Evolutionary conservation across 1,139 yeast genomes (phyloP), one percentile per base, ranked within the genome.

Genomic region (Kodamaea ohmeri): DNA sequence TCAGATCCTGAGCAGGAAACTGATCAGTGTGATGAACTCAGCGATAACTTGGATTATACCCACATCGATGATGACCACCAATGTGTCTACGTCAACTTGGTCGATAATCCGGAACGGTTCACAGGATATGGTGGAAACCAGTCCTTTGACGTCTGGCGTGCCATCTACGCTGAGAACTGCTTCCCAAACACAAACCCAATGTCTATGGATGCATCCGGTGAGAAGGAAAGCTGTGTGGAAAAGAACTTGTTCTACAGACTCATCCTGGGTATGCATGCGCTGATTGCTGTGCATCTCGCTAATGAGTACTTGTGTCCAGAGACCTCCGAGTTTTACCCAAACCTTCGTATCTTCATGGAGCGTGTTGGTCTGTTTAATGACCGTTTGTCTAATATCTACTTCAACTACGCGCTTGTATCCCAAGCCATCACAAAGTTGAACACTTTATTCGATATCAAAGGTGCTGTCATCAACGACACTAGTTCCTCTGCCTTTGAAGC

Each of bases 81-180:
- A 52, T 61, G 96, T 40, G 97, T 88, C 4, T 84, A 83, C 53
- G 95, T 92, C 19, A 88, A 90, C 53, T 73, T 94, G 42, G 71
- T 83, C 18, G 87, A 85, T 41, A 94, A 94, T 54, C 97, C 96
- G 1, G 99, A 94, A 62, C 73, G 98, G 53, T 94, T 87, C 63
- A 94, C 98, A 1, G 98, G 98, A 0, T 94, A 94, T 57, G 85
- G 90, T 32, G 98, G 98, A 24, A 78, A 82, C 38, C 96, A 92
- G 55, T 88, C 96, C 17, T 80, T 83, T 49, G 90, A 84, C 56
- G 87, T 94, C 37, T 94, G 99, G 99, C 72, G 81, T 34, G 88
- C 95, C 43, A 89, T 94, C 32, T 94, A 94, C 61, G 79, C 80
- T 36, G 97, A 92, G 54, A 89, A 90, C 66, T 89, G 97, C 59